Evolutionary conservation across 495 filamentous ascomycete species (phyloP).

Genomic region (Trypethelium eluteriae): DNA sequence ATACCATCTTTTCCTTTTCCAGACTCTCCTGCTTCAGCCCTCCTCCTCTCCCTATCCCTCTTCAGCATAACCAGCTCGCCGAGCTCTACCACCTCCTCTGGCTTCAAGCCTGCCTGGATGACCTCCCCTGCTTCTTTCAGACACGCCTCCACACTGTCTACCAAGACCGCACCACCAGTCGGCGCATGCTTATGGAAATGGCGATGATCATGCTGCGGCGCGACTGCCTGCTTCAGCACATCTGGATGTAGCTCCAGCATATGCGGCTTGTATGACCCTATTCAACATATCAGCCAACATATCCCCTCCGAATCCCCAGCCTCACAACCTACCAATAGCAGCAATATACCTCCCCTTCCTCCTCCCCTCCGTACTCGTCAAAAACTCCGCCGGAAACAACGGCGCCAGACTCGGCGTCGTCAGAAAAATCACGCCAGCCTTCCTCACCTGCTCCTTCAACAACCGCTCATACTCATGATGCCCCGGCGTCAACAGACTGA

Average conservation of each 20-base stretch:
- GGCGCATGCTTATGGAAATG: conserved; percentile 60
- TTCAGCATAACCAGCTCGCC: conserved; percentile 77
- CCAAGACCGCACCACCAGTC: conserved; percentile 68
- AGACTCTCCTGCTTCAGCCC: conserved; percentile 32
- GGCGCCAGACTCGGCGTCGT: conserved; percentile 56
- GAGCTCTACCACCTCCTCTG: conserved; percentile 72
- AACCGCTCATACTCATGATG: conserved; percentile 65
- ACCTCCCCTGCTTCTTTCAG: conserved; percentile 85
- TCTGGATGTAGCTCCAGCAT: conserved; percentile 82
- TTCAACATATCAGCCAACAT: background rate
- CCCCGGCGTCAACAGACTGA: conserved; percentile 53
- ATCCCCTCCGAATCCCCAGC: too few relatives aligned
- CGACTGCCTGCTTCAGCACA: conserved; percentile 62
- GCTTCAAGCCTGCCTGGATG: conserved; percentile 63
- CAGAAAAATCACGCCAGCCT: conserved; percentile 73
- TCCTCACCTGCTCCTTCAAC: conserved; percentile 57
- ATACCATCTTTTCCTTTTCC: conserved; percentile 28
- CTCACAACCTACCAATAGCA: conserved; percentile 43
- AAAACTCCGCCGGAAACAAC: conserved; percentile 54
- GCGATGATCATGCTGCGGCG: conserved; percentile 47
- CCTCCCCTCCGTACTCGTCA: conserved; percentile 62
- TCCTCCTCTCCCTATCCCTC: conserved; percentile 30
- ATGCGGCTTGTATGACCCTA: conserved; percentile 68
- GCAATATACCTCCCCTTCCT: conserved; percentile 70
- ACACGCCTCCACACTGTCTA: conserved; percentile 73